Conservation (phyloP, 2,329 filamentous ascomycete species). For the Metarhizium guizhouense region DNA sequence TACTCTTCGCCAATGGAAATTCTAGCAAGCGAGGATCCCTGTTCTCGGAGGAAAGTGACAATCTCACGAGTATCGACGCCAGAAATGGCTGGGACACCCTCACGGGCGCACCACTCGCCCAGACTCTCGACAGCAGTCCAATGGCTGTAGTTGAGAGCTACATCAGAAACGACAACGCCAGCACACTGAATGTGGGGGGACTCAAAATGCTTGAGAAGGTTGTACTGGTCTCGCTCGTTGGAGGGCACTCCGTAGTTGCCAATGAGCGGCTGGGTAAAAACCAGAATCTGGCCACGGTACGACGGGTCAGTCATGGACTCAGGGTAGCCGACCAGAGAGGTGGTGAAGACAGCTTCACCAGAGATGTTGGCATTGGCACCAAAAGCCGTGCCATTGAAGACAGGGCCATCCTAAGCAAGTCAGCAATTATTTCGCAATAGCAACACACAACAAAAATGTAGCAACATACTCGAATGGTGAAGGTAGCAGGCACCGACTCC, state of each 20-base stretch:
- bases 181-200: slow-evolving; percentile 95
- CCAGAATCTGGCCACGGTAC: slow-evolving; percentile 89
- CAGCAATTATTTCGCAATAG: slow-evolving; percentile 6
- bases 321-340: slow-evolving; percentile 93
- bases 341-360: slow-evolving; percentile 97
- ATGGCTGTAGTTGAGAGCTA: slow-evolving; percentile 89
- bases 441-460: background rate
- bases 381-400: slow-evolving; percentile 94
- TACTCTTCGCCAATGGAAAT: slow-evolving; percentile 97
- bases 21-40: slow-evolving; percentile 88
- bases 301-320: slow-evolving; percentile 88
- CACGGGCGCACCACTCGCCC: slow-evolving; percentile 87
- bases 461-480: slow-evolving; percentile 74
- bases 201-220: slow-evolving; percentile 95
- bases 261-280: slow-evolving; percentile 96
- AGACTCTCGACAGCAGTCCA: slow-evolving; percentile 97
- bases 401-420: slow-evolving; percentile 66
- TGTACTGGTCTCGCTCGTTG: slow-evolving; percentile 72
- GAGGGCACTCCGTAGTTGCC: slow-evolving; percentile 98
- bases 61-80: slow-evolving; percentile 96
- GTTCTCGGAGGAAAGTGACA: slow-evolving; percentile 90
- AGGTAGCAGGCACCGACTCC: slow-evolving; percentile 58
- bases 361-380: slow-evolving; percentile 95
- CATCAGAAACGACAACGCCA: slow-evolving; percentile 92
- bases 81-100: slow-evolving; percentile 92